Conservation (phyloP, 129 eudicot genomes). For the Mikania micrantha region DNA sequence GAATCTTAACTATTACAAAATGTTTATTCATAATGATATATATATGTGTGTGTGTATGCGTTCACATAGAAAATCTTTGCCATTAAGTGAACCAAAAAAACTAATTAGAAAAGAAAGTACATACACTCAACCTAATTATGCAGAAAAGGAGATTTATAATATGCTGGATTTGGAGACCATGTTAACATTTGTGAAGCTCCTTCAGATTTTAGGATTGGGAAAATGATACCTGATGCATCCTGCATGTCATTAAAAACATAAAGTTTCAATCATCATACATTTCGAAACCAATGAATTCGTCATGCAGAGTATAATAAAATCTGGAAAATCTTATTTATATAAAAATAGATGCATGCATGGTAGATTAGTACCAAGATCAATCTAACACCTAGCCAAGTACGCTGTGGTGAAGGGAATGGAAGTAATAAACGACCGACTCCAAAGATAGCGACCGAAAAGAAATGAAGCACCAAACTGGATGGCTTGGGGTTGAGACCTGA, state of each 20-base stretch:
- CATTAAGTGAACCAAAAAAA: background rate
- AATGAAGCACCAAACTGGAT: slow-evolving; percentile 40
- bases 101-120: background rate
- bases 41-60: no score
- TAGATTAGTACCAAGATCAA: slow-evolving; percentile 25
- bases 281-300: background rate
- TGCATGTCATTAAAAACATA: slow-evolving; percentile 15
- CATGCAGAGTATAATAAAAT: no score
- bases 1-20: no score
- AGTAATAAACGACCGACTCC: slow-evolving; percentile 51
- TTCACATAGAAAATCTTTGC: background rate
- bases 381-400: slow-evolving; percentile 38
- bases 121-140: slow-evolving; percentile 1
- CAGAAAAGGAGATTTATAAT: slow-evolving; percentile 31
- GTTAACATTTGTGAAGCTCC: slow-evolving; percentile 37
- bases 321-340: no score
- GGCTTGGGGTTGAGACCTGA: slow-evolving; percentile 56
- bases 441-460: slow-evolving; percentile 46
- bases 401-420: slow-evolving; percentile 53
- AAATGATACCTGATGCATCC: slow-evolving; percentile 41
- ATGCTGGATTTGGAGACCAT: slow-evolving; percentile 23
- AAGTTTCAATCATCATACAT: background rate
- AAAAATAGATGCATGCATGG: background rate
- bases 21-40: no score
- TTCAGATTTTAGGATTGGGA: slow-evolving; percentile 42